phyloP scores from a whole-genome alignment of 768 basidiomycete species.

The Suillus spraguei region DNA sequence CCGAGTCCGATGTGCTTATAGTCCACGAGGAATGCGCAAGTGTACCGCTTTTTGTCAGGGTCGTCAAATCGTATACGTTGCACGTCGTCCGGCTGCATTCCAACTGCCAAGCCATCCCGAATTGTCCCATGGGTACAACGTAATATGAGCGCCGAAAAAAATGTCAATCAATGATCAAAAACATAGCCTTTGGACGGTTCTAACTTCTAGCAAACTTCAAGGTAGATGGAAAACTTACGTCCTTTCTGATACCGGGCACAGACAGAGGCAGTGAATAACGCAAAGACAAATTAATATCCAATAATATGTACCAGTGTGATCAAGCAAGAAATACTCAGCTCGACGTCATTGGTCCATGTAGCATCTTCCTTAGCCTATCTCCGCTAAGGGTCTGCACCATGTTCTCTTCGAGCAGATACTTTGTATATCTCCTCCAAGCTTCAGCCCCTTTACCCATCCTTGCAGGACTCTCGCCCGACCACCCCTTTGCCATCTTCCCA shows the following conservation, averaged over 20 bases:
- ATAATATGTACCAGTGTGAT: background rate
- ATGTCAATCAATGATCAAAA: background rate
- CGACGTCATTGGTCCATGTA: constrained; percentile 25
- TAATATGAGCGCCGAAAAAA: constrained; percentile 4
- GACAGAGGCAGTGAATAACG: background rate
- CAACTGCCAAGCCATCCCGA: background rate
- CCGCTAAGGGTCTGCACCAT: constrained; percentile 54
- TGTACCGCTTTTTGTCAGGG: background rate
- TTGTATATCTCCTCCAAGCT: constrained; percentile 64
- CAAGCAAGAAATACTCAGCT: background rate
- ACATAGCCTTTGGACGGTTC: background rate
- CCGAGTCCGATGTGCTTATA: background rate
- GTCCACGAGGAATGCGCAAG: background rate
- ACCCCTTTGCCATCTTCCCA: constrained; percentile 39
- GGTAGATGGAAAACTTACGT: background rate
- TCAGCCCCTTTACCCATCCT: constrained; percentile 45
- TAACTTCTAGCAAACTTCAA: background rate
- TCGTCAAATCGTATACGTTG: background rate
- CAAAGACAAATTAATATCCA: background rate
- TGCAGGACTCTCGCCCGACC: constrained; percentile 16
- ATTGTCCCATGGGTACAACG: constrained; percentile 2
- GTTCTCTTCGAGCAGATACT: constrained; percentile 52
- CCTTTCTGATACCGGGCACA: background rate
- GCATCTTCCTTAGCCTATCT: constrained; percentile 40
- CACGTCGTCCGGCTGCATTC: background rate